These are phyloP conservation scores for Penicillium digitatum DNA, from an alignment of 2,329 filamentous ascomycete species.

Conservation along the genomic window DNA sequence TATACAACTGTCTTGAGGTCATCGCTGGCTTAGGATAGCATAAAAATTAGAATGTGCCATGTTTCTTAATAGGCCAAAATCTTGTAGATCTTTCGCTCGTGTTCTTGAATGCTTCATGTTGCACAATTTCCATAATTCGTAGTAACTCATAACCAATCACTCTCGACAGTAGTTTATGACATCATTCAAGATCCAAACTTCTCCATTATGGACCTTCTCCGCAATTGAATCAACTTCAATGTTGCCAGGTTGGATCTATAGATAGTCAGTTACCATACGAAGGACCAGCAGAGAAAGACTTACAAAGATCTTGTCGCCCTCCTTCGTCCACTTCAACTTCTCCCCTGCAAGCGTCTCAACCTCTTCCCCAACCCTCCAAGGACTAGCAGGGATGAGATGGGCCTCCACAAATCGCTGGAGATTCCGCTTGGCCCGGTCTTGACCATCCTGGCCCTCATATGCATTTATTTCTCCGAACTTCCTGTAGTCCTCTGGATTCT, in stretches of 20 bases:
- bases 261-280: neutral
- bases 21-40: constrained; percentile 9
- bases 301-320: constrained; percentile 61
- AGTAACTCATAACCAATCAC: constrained; percentile 10
- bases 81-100: neutral
- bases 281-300: constrained; percentile 30
- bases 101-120: neutral
- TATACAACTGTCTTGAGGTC: constrained; percentile 10
- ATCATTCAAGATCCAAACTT: constrained; percentile 72
- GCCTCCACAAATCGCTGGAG: constrained; percentile 77
- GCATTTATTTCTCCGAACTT: constrained; percentile 60
- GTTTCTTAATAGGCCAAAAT: neutral
- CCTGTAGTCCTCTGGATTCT: constrained; percentile 68
- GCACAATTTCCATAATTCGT: constrained; percentile 4
- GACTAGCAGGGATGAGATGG: constrained; percentile 71
- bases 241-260: constrained; percentile 62
- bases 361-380: constrained; percentile 68
- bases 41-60: constrained; percentile 6
- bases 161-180: constrained; percentile 52
- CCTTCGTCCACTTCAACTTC: constrained; percentile 78
- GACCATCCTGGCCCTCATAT: constrained; percentile 71
- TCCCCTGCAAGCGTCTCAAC: constrained; percentile 64
- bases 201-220: constrained; percentile 77
- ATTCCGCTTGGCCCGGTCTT: constrained; percentile 72
- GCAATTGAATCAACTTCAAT: constrained; percentile 73